Conservation (phyloP, 306 rosid species). For the Lotus japonicus region DNA sequence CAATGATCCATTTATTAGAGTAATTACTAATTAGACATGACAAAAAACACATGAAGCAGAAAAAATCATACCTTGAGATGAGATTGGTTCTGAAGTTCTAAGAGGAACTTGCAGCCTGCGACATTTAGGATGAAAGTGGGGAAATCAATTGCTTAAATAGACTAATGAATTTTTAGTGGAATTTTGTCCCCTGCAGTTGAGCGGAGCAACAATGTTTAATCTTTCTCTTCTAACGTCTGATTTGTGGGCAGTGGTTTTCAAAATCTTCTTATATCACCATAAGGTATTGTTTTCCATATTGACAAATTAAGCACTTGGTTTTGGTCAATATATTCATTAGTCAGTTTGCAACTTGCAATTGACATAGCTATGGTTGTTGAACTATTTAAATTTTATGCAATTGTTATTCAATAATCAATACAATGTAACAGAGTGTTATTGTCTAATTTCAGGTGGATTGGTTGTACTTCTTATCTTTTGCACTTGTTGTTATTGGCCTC, state of each 20-base stretch:
- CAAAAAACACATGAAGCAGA: too few species aligned
- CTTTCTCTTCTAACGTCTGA: constrained; percentile 29
- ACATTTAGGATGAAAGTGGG: too few species aligned
- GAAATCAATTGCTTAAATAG: too few species aligned
- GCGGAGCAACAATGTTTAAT: constrained; percentile 35
- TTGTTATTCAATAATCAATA: not conserved
- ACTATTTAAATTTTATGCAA: not conserved
- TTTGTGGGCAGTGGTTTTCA: constrained; percentile 36
- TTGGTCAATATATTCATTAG: not conserved
- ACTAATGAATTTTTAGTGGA: not conserved
- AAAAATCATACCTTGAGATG: too few species aligned
- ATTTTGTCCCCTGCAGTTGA: constrained; percentile 10
- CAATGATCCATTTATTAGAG: too few species aligned
- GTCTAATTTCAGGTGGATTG: constrained; percentile 48
- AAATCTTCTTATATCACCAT: constrained; percentile 16
- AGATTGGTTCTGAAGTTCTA: too few species aligned
- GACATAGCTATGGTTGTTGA: not conserved
- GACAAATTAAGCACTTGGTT: not conserved
- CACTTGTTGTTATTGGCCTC: constrained; percentile 41
- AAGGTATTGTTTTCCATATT: constrained; percentile 20
- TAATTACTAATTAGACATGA: too few species aligned
- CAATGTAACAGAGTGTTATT: not conserved
- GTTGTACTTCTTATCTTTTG: constrained; percentile 54
- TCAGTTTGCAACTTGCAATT: not conserved
- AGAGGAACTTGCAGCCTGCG: too few species aligned